A percentile compares a stretch with the other conserved stretches of the same genome.
Conservation (phyloP, 305 asterid genomes). For the Nicotiana rustica region DNA sequence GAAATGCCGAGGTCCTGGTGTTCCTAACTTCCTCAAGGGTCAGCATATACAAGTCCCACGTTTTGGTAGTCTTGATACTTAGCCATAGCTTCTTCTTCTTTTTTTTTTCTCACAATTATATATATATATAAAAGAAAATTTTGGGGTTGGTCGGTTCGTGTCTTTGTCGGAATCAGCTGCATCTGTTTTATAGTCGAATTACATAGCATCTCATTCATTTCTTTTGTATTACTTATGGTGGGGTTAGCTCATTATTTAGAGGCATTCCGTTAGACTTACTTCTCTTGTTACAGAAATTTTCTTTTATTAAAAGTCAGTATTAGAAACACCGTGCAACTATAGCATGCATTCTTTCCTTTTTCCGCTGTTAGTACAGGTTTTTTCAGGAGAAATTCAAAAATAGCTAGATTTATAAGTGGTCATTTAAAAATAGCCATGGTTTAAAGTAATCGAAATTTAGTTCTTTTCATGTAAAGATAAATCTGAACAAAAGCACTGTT, state of each 20-base stretch:
- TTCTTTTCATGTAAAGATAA: no score
- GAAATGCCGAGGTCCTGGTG: conserved; percentile 41
- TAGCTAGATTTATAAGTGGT: no score
- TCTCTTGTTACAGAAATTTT: conserved; percentile 35
- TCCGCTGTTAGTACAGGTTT: neutral
- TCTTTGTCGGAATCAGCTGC: conserved; percentile 53
- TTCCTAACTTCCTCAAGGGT: conserved; percentile 41
- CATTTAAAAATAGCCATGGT: no score
- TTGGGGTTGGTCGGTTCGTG: conserved; percentile 46
- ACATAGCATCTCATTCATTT: conserved; percentile 59
- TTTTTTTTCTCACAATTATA: conserved; percentile 32
- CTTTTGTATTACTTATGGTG: conserved; percentile 39
- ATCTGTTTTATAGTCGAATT: conserved; percentile 43
- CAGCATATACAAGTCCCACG: conserved; percentile 40
- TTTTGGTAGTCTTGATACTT: conserved; percentile 43
- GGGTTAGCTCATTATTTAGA: conserved; percentile 42
- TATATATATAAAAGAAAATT: neutral
- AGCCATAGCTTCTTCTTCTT: conserved; percentile 35
- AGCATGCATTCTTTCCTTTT: conserved; percentile 1
- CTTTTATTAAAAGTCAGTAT: conserved; percentile 41
- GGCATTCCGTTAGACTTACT: conserved; percentile 51
- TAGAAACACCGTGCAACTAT: conserved; percentile 38
- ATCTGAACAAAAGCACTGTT: no score
- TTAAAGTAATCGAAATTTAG: no score
- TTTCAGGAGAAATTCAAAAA: neutral